Evolutionary conservation across 1,139 yeast genomes (phyloP).

Genomic region (Sugiyamaella sp.): DNA sequence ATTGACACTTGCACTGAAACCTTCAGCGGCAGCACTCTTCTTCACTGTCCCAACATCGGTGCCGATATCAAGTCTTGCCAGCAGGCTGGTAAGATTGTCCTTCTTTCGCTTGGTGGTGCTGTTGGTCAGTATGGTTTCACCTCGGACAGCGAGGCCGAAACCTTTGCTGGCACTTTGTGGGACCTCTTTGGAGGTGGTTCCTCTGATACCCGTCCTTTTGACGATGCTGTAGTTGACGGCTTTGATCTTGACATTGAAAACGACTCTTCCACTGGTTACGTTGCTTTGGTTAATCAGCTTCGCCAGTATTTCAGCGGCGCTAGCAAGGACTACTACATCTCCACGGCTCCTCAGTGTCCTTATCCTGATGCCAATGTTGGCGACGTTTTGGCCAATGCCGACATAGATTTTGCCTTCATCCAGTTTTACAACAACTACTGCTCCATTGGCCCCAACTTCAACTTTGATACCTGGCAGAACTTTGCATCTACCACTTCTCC

Average conservation of each 20-base stretch:
- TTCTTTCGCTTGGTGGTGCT: constrained; percentile 89
- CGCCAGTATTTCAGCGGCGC: constrained; percentile 57
- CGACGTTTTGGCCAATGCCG: constrained; percentile 59
- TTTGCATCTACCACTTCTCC: constrained; percentile 61
- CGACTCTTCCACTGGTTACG: constrained; percentile 54
- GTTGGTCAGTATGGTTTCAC: constrained; percentile 76
- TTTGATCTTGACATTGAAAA: constrained; percentile 74
- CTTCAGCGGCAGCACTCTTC: constrained; percentile 38
- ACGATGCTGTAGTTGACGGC: constrained; percentile 66
- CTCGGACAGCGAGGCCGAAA: constrained; percentile 61
- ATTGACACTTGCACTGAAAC: constrained; percentile 53
- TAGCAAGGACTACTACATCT: constrained; percentile 60
- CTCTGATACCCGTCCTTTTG: constrained; percentile 70
- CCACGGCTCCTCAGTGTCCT: constrained; percentile 96
- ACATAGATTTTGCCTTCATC: constrained; percentile 82
- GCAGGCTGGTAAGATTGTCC: constrained; percentile 68
- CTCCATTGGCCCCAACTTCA: constrained; percentile 54
- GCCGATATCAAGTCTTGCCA: constrained; percentile 84
- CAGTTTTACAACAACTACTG: constrained; percentile 96
- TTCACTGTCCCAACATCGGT: constrained; percentile 46
- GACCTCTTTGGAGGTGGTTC: constrained; percentile 80
- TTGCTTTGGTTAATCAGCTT: constrained; percentile 55
- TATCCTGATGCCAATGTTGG: constrained; percentile 89
- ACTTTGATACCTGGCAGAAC: constrained; percentile 83
- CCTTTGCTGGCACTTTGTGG: constrained; percentile 80